Conservation (phyloP, 2,329 filamentous ascomycete genomes). For the Macrophomina phaseolina region DNA sequence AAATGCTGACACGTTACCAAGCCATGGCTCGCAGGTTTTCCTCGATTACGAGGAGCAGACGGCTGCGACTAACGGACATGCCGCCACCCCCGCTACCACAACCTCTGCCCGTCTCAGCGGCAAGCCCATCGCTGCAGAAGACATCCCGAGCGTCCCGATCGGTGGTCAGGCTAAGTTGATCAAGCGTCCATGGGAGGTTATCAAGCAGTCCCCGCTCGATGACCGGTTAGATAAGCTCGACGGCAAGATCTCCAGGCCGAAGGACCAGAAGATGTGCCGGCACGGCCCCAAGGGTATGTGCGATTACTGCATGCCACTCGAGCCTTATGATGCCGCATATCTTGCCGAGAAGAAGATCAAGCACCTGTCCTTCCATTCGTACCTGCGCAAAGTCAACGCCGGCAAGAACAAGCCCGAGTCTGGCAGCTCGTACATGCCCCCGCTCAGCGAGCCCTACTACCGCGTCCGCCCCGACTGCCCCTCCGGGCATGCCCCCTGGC, state of each 20-base stretch:
- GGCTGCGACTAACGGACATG: constrained; percentile 54
- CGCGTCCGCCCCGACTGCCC: constrained; percentile 88
- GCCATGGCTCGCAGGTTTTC: constrained; percentile 91
- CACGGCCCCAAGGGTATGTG: constrained; percentile 99
- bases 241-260: constrained; percentile 82
- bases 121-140: constrained; percentile 71
- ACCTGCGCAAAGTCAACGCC: constrained; percentile 92
- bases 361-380: constrained; percentile 93
- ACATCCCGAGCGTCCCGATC: constrained; percentile 66
- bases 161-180: constrained; percentile 66
- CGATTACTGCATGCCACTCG: constrained; percentile 96
- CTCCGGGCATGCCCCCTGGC: constrained; percentile 90
- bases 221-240: constrained; percentile 83
- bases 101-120: constrained; percentile 69
- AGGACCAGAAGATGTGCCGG: constrained; percentile 85
- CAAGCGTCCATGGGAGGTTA: constrained; percentile 91
- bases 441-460: constrained; percentile 90
- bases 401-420: constrained; percentile 95
- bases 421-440: constrained; percentile 94
- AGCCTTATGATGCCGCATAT: constrained; percentile 90
- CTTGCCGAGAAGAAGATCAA: constrained; percentile 98
- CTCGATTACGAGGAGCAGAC: constrained; percentile 74
- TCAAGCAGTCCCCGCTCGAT: constrained; percentile 86
- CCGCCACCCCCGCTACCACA: constrained; percentile 38
- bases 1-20: constrained; percentile 45